Evolutionary conservation across 345 rosid genomes (phyloP), one percentile per base, ranked within the genome.

Genomic region (Linum usitatissimum): DNA sequence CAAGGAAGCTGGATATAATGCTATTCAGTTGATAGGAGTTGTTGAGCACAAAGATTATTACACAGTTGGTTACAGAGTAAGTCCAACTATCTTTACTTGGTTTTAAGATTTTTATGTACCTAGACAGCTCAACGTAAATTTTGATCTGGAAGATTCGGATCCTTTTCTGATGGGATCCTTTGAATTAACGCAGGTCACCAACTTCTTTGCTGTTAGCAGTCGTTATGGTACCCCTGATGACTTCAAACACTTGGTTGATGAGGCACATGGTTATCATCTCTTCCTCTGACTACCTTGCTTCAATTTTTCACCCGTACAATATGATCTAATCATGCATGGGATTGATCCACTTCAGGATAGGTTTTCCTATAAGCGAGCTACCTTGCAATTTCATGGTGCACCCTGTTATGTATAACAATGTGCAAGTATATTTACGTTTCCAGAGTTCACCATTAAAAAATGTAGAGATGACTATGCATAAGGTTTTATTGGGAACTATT

Each of bases 191-290:
- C 84, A 88, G 98, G 95, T 92, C 73, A 89, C 96, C 55, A 92
- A 92, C 63, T 78, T 85, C 65, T 92, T 61, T 72, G 96, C 98
- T 56, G 96, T 77, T 62, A 87, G 96, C 80, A 89, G 93, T 81
- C 80, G 98, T 64, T 92, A 65, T 79, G 98, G 98, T 67, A 92
- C 85, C 19, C 98, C 98, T 49, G 96, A 92, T 76, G 96, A 92
- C 73, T 89, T 92, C 83, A 92, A 92, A 76, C 79, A 69, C 64
- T 83, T 92, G 80, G 84, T 89, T 66, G 98, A 92, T 69, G 97
- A 85, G 78, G 98, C 98, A 53, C 98, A 92, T 59, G 96, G 98
- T 92, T 70, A 68, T 36, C 49, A 74, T 75, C 49, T 62, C 73
- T 69, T 42, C 19, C 31, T 53, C 48, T 61, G 55, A 20, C 53